Evolutionary conservation across 768 basidiomycete species (phyloP), one percentile per base, ranked within the genome.

Genomic region (Boletellus ananas): DNA sequence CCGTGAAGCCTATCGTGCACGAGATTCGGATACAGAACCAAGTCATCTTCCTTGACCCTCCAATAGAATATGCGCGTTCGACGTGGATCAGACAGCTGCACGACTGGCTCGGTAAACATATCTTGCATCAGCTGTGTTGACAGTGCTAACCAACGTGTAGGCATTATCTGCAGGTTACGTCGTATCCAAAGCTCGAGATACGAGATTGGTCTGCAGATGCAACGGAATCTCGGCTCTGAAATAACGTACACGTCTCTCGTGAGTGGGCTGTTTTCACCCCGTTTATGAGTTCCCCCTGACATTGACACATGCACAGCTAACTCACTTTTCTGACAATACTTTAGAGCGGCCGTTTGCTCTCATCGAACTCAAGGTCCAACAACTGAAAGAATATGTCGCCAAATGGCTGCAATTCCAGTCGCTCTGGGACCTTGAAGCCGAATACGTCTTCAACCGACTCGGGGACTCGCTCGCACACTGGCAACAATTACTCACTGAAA

Each of bases 381-480:
- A 90, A 53, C 78, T 99, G 47, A 85, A 79, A 58, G 85, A 87
- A 39, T 99, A 99, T 69, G 93, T 97, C 44, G 90, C 79, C 51
- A 96, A 96, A 72, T 99, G 96, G 96, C 80, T 98, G 0, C 94
- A 95, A 62, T 98, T 99, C 80, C 96, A 98, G 70, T 95, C 95
- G 0, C 77, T 98, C 0, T 98, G 95, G 96, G 96, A 99, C 66
- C 83, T 98, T 36, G 94, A 98, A 70, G 81, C 94, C 25, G 95
- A 98, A 77, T 88, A 90, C 63, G 94, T 99, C 33, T 98, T 96
- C 77, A 85, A 85, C 60, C 87, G 90, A 0, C 85, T 99, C 7
- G 96, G 96, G 9, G 95, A 99, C 68, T 90, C 90, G 12, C 81
- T 99, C 20, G 83, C 83, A 3, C 78, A 87, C 68, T 99, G 96